These are phyloP conservation scores for Cystofilobasidium bisporidii DNA, from an alignment of 768 basidiomycete genomes.

Conservation along the genomic window DNA sequence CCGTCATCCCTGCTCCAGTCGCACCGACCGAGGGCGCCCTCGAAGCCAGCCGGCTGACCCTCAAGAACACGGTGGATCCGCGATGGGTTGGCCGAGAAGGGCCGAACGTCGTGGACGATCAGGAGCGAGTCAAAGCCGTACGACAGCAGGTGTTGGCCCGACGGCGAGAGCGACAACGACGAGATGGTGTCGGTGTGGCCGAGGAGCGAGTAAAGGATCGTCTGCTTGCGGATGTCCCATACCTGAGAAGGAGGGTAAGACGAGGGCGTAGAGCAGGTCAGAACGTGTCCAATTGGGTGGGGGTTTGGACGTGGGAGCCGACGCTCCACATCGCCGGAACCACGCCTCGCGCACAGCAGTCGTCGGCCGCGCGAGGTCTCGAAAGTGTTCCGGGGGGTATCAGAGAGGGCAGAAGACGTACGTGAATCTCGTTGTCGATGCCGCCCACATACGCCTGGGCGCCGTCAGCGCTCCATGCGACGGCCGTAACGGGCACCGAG, in stretches of 20 bases:
- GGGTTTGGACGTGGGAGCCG: neutral
- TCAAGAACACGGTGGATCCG: slow-evolving; percentile 58
- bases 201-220: slow-evolving; percentile 64
- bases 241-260: slow-evolving; percentile 47
- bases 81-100: slow-evolving; percentile 76
- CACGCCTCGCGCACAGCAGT: no score
- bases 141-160: slow-evolving; percentile 75
- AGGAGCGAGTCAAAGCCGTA: slow-evolving; percentile 82
- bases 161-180: slow-evolving; percentile 83
- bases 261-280: neutral
- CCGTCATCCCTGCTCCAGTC: slow-evolving; percentile 58
- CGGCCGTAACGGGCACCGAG: slow-evolving; percentile 83
- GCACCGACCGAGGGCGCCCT: slow-evolving; percentile 69
- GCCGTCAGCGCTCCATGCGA: slow-evolving; percentile 87
- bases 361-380: no score
- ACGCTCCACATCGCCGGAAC: no score
- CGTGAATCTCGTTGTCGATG: slow-evolving; percentile 92
- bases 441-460: slow-evolving; percentile 81
- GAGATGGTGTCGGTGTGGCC: slow-evolving; percentile 91
- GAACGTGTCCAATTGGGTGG: neutral
- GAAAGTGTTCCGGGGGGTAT: neutral
- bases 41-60: slow-evolving; percentile 90
- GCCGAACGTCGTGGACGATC: slow-evolving; percentile 83
- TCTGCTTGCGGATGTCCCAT: slow-evolving; percentile 77
- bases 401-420: slow-evolving; percentile 42